Evolutionary conservation across 2,329 filamentous ascomycete genomes (phyloP).

Genomic region (Diplodia scrobiculata): DNA sequence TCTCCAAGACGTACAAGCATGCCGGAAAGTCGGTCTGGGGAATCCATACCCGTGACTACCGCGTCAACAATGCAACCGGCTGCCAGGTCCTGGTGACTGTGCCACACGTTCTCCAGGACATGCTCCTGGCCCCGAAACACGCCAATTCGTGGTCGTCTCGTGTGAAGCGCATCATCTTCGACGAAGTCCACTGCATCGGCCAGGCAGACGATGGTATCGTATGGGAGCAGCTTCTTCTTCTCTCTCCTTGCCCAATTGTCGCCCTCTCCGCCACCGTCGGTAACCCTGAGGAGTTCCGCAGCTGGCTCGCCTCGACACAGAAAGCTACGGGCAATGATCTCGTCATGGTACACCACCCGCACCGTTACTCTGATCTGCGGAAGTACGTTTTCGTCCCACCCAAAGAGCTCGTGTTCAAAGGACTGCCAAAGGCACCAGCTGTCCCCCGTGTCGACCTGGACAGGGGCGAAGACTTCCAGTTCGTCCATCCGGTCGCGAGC

Average conservation of each 20-base stretch:
- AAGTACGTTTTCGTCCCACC: conserved; percentile 68
- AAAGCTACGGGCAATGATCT: conserved; percentile 64
- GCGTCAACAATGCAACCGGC: conserved; percentile 70
- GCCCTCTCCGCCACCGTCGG: conserved; percentile 79
- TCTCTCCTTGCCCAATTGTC: conserved; percentile 75
- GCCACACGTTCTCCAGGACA: conserved; percentile 76
- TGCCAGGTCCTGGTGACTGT: conserved; percentile 79
- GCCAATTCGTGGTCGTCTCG: conserved; percentile 68
- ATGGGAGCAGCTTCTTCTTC: conserved; percentile 75
- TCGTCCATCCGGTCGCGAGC: conserved; percentile 66
- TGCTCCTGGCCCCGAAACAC: conserved; percentile 68
- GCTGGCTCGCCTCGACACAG: conserved; percentile 68
- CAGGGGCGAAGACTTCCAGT: conserved; percentile 55
- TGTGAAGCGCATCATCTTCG: conserved; percentile 76
- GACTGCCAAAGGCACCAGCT: conserved; percentile 46
- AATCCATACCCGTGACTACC: conserved; percentile 74
- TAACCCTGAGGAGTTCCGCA: conserved; percentile 69
- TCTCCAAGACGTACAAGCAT: conserved; percentile 65
- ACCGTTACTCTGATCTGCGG: conserved; percentile 75
- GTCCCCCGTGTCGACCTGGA: conserved; percentile 53
- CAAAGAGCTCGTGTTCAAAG: conserved; percentile 54
- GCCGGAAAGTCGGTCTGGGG: conserved; percentile 72
- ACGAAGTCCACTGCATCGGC: conserved; percentile 79
- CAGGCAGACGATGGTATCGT: conserved; percentile 74
- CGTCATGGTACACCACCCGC: conserved; percentile 67